These are phyloP conservation scores for Ophiostoma pallidulum DNA, from an alignment of 2,329 filamentous ascomycete genomes.

Conservation along the genomic window DNA sequence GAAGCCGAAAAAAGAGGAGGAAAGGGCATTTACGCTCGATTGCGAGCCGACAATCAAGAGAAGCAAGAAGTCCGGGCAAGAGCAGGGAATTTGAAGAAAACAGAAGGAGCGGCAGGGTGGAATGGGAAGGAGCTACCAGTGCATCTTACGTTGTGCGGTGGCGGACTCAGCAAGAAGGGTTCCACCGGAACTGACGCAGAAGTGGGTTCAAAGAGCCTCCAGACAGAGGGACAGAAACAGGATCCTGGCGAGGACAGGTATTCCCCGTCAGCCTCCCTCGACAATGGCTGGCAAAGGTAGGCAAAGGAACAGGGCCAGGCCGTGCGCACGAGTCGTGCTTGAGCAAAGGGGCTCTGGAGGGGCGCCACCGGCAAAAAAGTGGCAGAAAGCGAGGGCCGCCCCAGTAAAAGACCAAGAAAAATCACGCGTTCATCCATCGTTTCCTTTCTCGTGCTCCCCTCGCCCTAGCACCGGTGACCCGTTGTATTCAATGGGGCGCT, in stretches of 20 bases:
- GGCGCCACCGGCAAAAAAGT: no score
- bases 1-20: no score
- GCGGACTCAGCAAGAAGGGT: conserved; percentile 3
- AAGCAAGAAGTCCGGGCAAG: not conserved
- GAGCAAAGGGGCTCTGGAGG: no score
- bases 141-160: conserved; percentile 2
- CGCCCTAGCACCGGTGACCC: conserved; percentile 2
- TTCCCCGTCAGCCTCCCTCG: not conserved
- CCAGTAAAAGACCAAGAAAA: not conserved
- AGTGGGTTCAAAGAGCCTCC: no score
- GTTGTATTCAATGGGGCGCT: conserved; percentile 2
- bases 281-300: not conserved
- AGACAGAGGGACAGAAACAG: not conserved
- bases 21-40: no score
- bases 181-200: not conserved
- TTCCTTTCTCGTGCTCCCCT: not conserved
- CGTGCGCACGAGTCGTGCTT: no score
- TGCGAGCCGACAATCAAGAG: no score
- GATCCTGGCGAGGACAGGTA: not conserved
- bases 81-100: not conserved
- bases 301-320: no score
- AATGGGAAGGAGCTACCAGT: not conserved
- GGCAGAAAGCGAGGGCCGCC: no score
- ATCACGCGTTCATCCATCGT: not conserved
- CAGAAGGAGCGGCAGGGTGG: not conserved